A percentile compares a stretch with the other conserved stretches of the same genome.
These are phyloP conservation scores for Candida endomychidarum DNA, from an alignment of 805 yeast species.

Conservation along the genomic window DNA sequence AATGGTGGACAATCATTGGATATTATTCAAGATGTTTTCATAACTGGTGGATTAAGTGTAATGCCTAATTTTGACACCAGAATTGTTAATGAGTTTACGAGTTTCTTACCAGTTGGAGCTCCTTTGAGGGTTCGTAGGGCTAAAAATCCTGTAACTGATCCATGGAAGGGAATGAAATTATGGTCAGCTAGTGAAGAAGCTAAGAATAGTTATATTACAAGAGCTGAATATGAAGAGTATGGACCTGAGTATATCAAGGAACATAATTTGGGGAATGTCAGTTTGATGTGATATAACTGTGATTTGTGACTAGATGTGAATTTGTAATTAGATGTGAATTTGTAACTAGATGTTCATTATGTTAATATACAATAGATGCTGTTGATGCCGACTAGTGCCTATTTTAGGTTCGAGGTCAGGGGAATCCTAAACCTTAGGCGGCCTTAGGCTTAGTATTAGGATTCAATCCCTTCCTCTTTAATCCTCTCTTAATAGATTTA, in stretches of 20 bases:
- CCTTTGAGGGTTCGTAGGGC: slow-evolving; percentile 64
- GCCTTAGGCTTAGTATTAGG: slow-evolving; percentile 42
- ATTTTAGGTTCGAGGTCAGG: no score
- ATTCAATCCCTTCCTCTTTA: slow-evolving; percentile 72
- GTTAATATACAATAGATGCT: slow-evolving; percentile 2
- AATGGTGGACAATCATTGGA: slow-evolving; percentile 53
- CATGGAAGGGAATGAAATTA: slow-evolving; percentile 93
- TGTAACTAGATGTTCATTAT: background rate
- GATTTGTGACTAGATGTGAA: no score
- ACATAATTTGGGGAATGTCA: slow-evolving; percentile 72
- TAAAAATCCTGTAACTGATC: slow-evolving; percentile 66
- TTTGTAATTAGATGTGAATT: no score
- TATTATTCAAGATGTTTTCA: slow-evolving; percentile 62
- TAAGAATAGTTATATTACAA: slow-evolving; percentile 53
- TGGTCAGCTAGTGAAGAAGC: slow-evolving; percentile 60
- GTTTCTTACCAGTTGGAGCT: slow-evolving; percentile 68
- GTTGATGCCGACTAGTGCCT: no score
- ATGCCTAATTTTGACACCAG: slow-evolving; percentile 68
- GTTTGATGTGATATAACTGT: slow-evolving; percentile 21
- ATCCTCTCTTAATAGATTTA: slow-evolving; percentile 61
- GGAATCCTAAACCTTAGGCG: no score
- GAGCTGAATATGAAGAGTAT: slow-evolving; percentile 77
- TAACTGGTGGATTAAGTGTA: slow-evolving; percentile 83
- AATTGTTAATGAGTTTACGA: slow-evolving; percentile 63
- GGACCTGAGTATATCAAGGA: slow-evolving; percentile 90